Base-by-base conservation (phyloP, 306 rosid species). In the Cicer pinnatifidum region DNA sequence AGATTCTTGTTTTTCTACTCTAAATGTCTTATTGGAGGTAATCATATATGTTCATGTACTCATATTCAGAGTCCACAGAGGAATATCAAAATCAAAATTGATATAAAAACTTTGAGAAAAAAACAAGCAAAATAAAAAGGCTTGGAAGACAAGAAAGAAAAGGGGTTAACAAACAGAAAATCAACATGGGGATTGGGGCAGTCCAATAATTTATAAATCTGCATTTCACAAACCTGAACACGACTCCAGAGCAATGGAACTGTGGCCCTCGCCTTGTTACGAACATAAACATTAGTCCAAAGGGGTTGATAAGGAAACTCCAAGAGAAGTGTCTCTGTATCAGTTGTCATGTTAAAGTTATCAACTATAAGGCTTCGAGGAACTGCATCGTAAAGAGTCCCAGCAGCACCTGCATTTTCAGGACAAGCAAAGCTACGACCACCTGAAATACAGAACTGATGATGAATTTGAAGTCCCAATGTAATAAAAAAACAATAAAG, bases 221-320 rank as follows among this genome's bases (percentile, higher is more conserved):
- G 71, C 71, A 41, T 62, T 50, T 48, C 52, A 78, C 97, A n/a
- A 85, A 95, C 99, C 97, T 95, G 99, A 70, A 95, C 99, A 43
- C 97, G 97, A 75, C 99, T 95, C 99, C 99, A 95, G 59, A 90
- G 97, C 88, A 95, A 83, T 61, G 99, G 99, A 76, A 95, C 97
- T 6, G 96, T 79, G 64, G 97, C 99, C 89, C 96, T 88, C 17
- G 99, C 99, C 85, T 84, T 87, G 80, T 95, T 90, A 52, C 88
- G 87, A 77, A 95, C 87, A 85, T 91, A 95, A 74, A 95, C 86
- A 83, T 95, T 95, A 51, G 96, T 90, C 99, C 90, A 88, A 62
- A 95, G 97, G 67, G 99, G 99, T 76, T 82, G 97, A 84, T 91
- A 81, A 67, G 97, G 97, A 76, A 95, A 95, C 57, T 95, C 99